Conservation (phyloP, 2,329 filamentous ascomycete genomes). For the Berkeleyomyces rouxiae region DNA sequence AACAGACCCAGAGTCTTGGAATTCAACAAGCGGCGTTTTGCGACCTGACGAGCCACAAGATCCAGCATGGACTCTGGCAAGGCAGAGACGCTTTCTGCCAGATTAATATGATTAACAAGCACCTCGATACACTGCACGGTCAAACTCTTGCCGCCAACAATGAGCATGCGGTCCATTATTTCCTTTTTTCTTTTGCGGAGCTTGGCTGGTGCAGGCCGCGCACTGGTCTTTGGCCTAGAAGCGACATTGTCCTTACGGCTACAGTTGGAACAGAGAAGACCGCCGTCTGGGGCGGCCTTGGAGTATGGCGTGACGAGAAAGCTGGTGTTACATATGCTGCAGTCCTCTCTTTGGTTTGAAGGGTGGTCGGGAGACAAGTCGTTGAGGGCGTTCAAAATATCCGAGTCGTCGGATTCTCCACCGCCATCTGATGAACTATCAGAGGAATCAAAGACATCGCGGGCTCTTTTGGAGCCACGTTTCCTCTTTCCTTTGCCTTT, state of each 20-base stretch:
- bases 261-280: conserved; percentile 70
- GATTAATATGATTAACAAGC: conserved; percentile 43
- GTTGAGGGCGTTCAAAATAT: conserved; percentile 15
- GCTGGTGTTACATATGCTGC: conserved; percentile 66
- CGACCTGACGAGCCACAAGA: conserved; percentile 28
- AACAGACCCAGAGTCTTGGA: conserved; percentile 40
- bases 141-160: conserved; percentile 50
- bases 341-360: conserved; percentile 74
- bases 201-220: neutral
- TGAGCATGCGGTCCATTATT: conserved; percentile 57
- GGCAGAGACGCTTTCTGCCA: conserved; percentile 46
- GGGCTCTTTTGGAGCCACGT: conserved; percentile 16
- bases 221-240: conserved; percentile 34
- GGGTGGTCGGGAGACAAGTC: conserved; percentile 20
- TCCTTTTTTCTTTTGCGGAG: conserved; percentile 48
- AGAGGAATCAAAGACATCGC: neutral
- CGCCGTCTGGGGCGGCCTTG: conserved; percentile 64
- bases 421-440: conserved; percentile 18
- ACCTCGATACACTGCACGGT: conserved; percentile 47
- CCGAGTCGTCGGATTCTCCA: conserved; percentile 33
- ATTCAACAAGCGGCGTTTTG: conserved; percentile 39
- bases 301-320: conserved; percentile 90
- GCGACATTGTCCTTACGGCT: conserved; percentile 32
- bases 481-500: conserved; percentile 5
- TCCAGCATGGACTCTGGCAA: conserved; percentile 38